Evolutionary conservation across 2,329 filamentous ascomycete species (phyloP).

Genomic region (Harringtonia lauricola): DNA sequence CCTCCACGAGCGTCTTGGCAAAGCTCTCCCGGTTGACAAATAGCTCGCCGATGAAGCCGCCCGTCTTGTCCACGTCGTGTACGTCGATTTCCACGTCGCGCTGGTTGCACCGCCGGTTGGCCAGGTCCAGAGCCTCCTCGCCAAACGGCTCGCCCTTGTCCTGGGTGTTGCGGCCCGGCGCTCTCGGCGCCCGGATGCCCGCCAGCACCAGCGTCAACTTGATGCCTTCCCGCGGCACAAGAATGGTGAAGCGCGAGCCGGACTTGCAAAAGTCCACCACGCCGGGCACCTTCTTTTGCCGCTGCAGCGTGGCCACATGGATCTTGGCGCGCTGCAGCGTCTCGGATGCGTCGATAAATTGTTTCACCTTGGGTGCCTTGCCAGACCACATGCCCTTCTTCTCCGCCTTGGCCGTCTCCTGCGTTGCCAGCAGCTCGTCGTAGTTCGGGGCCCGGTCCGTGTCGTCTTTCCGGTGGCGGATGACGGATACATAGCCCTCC

Average conservation of each 20-base stretch:
- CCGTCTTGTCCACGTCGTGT: slow-evolving; percentile 88
- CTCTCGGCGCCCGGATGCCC: slow-evolving; percentile 81
- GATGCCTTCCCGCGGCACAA: slow-evolving; percentile 84
- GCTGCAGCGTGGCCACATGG: slow-evolving; percentile 74
- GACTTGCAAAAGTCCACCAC: slow-evolving; percentile 97
- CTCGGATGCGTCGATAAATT: slow-evolving; percentile 84
- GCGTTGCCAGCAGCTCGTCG: slow-evolving; percentile 72
- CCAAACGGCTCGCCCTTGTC: slow-evolving; percentile 89
- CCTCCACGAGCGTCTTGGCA: slow-evolving; percentile 83
- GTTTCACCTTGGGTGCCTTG: slow-evolving; percentile 73
- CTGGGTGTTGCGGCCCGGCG: slow-evolving; percentile 61
- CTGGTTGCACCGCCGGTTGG: slow-evolving; percentile 79
- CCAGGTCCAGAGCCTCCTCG: slow-evolving; percentile 86
- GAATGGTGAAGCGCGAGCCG: slow-evolving; percentile 84
- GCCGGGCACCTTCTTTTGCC: slow-evolving; percentile 85
- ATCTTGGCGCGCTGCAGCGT: slow-evolving; percentile 91
- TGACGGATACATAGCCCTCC: slow-evolving; percentile 85
- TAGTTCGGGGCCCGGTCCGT: slow-evolving; percentile 90
- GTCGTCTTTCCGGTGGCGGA: slow-evolving; percentile 90
- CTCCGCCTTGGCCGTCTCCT: slow-evolving; percentile 73
- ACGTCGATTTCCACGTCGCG: slow-evolving; percentile 94
- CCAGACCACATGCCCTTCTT: slow-evolving; percentile 92
- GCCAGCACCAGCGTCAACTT: slow-evolving; percentile 93
- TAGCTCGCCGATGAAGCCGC: slow-evolving; percentile 91
- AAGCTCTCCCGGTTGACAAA: slow-evolving; percentile 95